Percentiles rank a stretch among this genome's conserved stretches.
Conservation (phyloP, 805 yeast genomes). For the Kodamaea sagamina region DNA sequence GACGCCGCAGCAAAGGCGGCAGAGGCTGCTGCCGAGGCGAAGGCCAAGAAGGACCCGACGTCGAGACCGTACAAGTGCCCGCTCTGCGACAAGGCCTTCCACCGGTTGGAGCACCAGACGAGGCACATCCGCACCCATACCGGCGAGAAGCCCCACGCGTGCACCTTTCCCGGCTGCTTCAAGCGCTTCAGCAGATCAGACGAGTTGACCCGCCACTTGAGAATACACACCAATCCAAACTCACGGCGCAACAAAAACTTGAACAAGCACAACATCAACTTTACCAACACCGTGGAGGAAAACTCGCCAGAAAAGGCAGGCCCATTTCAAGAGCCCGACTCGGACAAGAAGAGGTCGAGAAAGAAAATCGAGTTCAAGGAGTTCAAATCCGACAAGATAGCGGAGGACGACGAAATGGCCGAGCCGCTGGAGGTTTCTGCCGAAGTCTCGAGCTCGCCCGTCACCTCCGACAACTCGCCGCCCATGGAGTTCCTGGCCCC, state of each 20-base stretch:
- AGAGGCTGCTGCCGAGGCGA: neutral
- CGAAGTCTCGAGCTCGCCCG: conserved; percentile 8
- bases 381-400: conserved; percentile 5
- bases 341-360: conserved; percentile 5
- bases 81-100: conserved; percentile 82
- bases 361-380: conserved; percentile 10
- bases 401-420: conserved; percentile 8
- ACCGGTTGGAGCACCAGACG: conserved; percentile 86
- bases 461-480: conserved; percentile 10
- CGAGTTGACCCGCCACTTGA: conserved; percentile 81
- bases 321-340: conserved; percentile 6
- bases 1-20: conserved; percentile 1
- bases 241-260: conserved; percentile 43
- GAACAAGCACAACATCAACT: conserved; percentile 14
- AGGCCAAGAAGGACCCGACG: conserved; percentile 16
- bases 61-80: conserved; percentile 81
- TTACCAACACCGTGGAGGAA: conserved; percentile 11
- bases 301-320: conserved; percentile 8
- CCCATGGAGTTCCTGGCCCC: conserved; percentile 13
- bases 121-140: conserved; percentile 91
- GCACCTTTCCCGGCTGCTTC: conserved; percentile 80
- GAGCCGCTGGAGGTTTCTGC: neutral
- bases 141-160: conserved; percentile 88
- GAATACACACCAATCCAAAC: conserved; percentile 71
- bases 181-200: conserved; percentile 80